phyloP scores from a whole-genome alignment of 2,329 filamentous ascomycete genomes.

The Penicillium vulpinum region DNA sequence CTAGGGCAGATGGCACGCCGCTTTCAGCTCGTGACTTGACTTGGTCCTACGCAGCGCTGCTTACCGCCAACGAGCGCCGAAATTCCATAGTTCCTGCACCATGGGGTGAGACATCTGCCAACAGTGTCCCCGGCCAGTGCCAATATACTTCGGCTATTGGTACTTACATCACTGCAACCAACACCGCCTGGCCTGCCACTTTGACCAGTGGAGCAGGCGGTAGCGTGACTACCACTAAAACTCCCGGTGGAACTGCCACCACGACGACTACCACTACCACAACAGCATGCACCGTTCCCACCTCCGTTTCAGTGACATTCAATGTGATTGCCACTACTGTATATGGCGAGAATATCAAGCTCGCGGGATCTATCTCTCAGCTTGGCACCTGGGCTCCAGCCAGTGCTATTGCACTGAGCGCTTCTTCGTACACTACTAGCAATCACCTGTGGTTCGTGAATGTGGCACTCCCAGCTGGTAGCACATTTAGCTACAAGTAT shows the following conservation, averaged over 20 bases:
- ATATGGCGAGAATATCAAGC: slow-evolving; percentile 65
- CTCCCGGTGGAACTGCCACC: slow-evolving; percentile 12
- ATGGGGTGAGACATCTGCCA: slow-evolving; percentile 37
- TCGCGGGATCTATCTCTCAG: slow-evolving; percentile 59
- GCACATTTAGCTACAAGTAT: slow-evolving; percentile 43
- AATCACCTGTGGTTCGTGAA: slow-evolving; percentile 64
- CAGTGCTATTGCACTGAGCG: slow-evolving; percentile 58
- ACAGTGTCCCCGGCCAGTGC: slow-evolving; percentile 34
- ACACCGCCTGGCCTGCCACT: slow-evolving; percentile 34
- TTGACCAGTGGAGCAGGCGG: slow-evolving; percentile 21
- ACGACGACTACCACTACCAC: slow-evolving; percentile 32
- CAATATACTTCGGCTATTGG: slow-evolving; percentile 33
- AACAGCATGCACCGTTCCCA: slow-evolving; percentile 12
- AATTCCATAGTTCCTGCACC: slow-evolving; percentile 34
- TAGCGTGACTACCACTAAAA: slow-evolving; percentile 4
- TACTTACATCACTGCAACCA: slow-evolving; percentile 35
- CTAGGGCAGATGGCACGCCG: slow-evolving; percentile 34
- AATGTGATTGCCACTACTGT: slow-evolving; percentile 57
- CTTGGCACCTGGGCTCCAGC: slow-evolving; percentile 64
- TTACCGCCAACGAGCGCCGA: slow-evolving; percentile 39
- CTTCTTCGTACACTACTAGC: slow-evolving; percentile 58
- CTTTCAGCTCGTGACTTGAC: slow-evolving; percentile 46
- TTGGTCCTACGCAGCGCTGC: slow-evolving; percentile 47
- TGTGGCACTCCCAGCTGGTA: slow-evolving; percentile 57
- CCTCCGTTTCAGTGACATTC: slow-evolving; percentile 61